Conservation (phyloP, 2,329 filamentous ascomycete species). For the Fusarium hostae region DNA sequence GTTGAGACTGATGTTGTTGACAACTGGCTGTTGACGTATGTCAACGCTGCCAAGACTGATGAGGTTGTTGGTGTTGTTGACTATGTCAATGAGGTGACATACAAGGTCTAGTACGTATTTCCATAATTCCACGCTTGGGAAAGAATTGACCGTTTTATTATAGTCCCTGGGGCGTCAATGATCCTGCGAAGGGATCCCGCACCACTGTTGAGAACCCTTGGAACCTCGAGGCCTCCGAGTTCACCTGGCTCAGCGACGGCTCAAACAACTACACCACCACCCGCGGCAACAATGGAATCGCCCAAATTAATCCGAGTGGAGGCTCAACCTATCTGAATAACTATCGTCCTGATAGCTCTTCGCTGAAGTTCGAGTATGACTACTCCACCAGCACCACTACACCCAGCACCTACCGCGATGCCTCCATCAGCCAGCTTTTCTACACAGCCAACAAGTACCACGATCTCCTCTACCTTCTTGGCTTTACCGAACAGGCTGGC, state of each 20-base stretch:
- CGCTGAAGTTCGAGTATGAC: conserved; percentile 59
- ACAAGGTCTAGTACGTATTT: conserved; percentile 59
- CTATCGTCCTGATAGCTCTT: conserved; percentile 57
- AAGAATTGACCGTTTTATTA: accelerated
- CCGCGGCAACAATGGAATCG: conserved; percentile 68
- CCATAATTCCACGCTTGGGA: accelerated
- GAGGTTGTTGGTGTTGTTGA: conserved; percentile 65
- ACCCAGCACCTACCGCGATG: conserved; percentile 59
- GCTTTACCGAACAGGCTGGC: conserved; percentile 67
- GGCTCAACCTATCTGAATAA: conserved; percentile 49
- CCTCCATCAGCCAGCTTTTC: conserved; percentile 68
- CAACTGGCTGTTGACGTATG: conserved; percentile 70
- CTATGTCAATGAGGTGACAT: conserved; percentile 66
- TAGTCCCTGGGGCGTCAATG: conserved; percentile 63
- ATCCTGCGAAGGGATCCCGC: conserved; percentile 62
- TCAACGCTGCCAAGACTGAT: conserved; percentile 60
- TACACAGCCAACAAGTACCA: conserved; percentile 70
- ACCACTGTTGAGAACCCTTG: conserved; percentile 60
- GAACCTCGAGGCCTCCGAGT: conserved; percentile 58
- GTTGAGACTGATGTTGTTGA: conserved; percentile 67
- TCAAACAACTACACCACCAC: conserved; percentile 61
- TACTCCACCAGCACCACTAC: conserved; percentile 51
- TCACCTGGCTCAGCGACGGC: conserved; percentile 65
- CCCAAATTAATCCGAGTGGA: conserved; percentile 59
- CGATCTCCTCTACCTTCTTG: conserved; percentile 66